A percentile compares a stretch with the other conserved stretches of the same genome.
Conservation (phyloP, 306 rosid species). For the Gastrolobium villosum region DNA sequence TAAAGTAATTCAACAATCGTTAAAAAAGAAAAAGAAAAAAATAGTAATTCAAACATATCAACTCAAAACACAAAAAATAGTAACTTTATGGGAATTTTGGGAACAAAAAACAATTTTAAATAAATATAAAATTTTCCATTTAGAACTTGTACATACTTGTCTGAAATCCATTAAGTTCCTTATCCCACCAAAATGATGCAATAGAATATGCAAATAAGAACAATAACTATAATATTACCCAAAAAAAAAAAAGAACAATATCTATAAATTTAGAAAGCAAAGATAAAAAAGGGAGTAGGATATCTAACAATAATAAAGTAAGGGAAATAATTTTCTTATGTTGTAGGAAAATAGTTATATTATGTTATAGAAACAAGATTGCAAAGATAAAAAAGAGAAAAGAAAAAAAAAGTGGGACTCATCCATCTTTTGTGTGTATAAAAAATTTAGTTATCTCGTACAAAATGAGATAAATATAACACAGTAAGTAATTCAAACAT, state of each 20-base stretch:
- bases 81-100: background rate
- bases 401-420: no score
- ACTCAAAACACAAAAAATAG: background rate
- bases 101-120: background rate
- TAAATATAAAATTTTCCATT: background rate
- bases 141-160: background rate
- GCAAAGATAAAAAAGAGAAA: no score
- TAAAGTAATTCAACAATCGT: background rate
- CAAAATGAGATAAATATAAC: no score
- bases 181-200: background rate
- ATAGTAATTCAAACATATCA: background rate
- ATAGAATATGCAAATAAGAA: background rate
- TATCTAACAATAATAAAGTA: conserved; percentile 8
- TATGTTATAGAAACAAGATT: no score
- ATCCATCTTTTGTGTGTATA: no score
- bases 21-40: no score
- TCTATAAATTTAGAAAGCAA: background rate
- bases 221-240: background rate
- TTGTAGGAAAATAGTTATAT: no score
- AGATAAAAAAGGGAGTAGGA: background rate
- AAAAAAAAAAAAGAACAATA: background rate
- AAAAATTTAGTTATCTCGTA: no score
- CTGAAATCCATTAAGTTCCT: background rate
- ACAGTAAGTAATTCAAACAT: background rate
- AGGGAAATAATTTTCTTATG: no score